Percentiles rank a stretch among this genome's conserved stretches.
phyloP scores from a whole-genome alignment of 1,139 yeast genomes.

The Kurtzmaniella quercitrusa region DNA sequence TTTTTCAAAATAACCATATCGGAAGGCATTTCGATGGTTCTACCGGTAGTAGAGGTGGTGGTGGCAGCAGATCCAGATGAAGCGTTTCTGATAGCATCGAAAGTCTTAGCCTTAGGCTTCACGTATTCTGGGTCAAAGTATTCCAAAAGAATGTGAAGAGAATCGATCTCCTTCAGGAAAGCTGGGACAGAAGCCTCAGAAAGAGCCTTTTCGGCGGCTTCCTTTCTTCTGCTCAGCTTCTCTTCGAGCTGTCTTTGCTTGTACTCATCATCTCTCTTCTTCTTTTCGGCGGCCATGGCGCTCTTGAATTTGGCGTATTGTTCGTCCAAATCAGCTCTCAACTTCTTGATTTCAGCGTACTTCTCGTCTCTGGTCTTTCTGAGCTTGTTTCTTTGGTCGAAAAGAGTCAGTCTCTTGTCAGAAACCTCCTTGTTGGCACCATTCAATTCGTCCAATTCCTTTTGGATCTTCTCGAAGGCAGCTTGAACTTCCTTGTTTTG shows the following conservation, averaged over 20 bases:
- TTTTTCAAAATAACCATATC: constrained; percentile 63
- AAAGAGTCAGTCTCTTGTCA: constrained; percentile 62
- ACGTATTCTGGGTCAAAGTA: constrained; percentile 79
- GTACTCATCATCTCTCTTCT: constrained; percentile 68
- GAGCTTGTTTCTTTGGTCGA: constrained; percentile 64
- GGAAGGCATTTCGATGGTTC: constrained; percentile 56
- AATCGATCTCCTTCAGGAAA: constrained; percentile 67
- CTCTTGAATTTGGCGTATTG: constrained; percentile 69
- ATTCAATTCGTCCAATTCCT: constrained; percentile 57
- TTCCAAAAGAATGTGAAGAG: constrained; percentile 66
- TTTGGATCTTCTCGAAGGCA: constrained; percentile 59
- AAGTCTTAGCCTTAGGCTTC: constrained; percentile 45
- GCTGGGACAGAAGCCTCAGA: constrained; percentile 80
- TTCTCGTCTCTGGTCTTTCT: constrained; percentile 68
- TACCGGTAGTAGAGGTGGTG: constrained; percentile 24
- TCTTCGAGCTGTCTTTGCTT: constrained; percentile 52
- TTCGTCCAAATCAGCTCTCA: constrained; percentile 65
- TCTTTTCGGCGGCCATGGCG: constrained; percentile 64
- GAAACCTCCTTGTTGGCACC: constrained; percentile 59
- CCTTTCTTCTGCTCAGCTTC: constrained; percentile 58
- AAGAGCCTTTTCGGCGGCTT: constrained; percentile 62
- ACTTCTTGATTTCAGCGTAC: constrained; percentile 58
- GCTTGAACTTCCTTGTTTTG: constrained; percentile 64
- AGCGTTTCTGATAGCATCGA: constrained; percentile 26
- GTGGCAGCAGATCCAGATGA: constrained; percentile 15